These are phyloP conservation scores for Proliferodiscus dingleyae DNA, from an alignment of 2,329 filamentous ascomycete species.

Conservation along the genomic window DNA sequence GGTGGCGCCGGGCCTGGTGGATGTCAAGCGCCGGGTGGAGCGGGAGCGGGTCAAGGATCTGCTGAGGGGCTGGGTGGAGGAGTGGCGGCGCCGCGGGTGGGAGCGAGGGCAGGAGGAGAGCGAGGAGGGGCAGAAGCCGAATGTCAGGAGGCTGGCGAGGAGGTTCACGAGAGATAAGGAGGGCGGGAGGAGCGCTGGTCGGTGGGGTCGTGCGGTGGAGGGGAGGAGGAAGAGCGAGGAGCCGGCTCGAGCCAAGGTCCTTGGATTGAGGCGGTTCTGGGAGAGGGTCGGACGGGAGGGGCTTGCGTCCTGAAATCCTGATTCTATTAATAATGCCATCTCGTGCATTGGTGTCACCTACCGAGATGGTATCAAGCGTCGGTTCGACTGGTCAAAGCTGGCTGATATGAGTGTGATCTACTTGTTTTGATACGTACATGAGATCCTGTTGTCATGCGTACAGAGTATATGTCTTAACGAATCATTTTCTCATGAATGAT, in stretches of 20 bases:
- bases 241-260: constrained; percentile 41
- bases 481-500: too few relatives aligned
- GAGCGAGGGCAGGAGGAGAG: constrained; percentile 48
- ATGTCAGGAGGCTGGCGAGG: constrained; percentile 37
- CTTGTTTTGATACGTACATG: too few relatives aligned
- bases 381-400: too few relatives aligned
- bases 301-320: neutral
- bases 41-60: constrained; percentile 63
- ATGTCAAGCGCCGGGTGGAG: constrained; percentile 57
- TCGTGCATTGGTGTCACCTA: too few relatives aligned
- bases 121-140: constrained; percentile 28
- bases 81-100: constrained; percentile 31
- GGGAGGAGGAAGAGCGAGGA: constrained; percentile 41
- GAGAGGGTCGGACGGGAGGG: constrained; percentile 45
- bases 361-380: too few relatives aligned
- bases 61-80: constrained; percentile 58
- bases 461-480: too few relatives aligned
- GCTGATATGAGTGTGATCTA: too few relatives aligned
- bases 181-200: constrained; percentile 11
- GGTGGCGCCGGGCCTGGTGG: constrained; percentile 56
- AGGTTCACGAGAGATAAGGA: constrained; percentile 32
- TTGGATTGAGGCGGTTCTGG: constrained; percentile 60
- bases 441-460: too few relatives aligned
- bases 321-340: too few relatives aligned
- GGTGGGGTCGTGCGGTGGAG: constrained; percentile 37